Percentiles rank a stretch among this genome's conserved stretches.
These are phyloP conservation scores for Cystobasidiaceae sp. DNA, from an alignment of 1,284 basidiomycete species.

Conservation along the genomic window DNA sequence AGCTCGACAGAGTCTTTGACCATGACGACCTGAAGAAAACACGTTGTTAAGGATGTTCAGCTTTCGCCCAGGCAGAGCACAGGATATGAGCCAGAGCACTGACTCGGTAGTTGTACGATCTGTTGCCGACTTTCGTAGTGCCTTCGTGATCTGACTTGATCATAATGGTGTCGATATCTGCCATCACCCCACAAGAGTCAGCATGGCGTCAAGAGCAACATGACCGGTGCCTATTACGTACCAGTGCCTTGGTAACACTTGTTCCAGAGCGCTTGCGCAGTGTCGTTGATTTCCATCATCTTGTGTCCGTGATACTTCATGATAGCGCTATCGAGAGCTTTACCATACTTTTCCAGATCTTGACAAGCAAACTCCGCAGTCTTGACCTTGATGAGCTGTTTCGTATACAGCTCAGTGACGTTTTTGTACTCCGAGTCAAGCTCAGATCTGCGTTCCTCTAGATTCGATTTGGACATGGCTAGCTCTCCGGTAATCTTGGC, in stretches of 20 bases:
- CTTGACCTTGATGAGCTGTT: conserved; percentile 93
- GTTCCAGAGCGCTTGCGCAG: conserved; percentile 92
- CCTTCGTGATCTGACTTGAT: conserved; percentile 92
- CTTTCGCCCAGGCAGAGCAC: not conserved
- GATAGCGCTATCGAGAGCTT: conserved; percentile 92
- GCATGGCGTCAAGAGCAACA: too few species aligned
- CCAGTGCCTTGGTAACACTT: conserved; percentile 98
- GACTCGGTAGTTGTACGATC: conserved; percentile 98
- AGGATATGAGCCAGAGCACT: conserved; percentile 40
- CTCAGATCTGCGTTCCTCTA: conserved; percentile 65
- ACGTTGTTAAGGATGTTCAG: not conserved
- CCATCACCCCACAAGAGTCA: conserved; percentile 1
- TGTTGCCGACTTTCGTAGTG: conserved; percentile 58
- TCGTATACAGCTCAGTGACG: conserved; percentile 75
- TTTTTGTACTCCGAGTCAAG: conserved; percentile 76
- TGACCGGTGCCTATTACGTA: too few species aligned
- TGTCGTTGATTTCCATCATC: conserved; percentile 99
- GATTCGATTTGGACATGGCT: conserved; percentile 64
- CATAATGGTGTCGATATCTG: conserved; percentile 95
- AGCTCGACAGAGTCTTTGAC: conserved; percentile 97
- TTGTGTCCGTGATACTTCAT: conserved; percentile 98
- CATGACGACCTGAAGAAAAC: conserved; percentile 74
- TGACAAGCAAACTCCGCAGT: conserved; percentile 91
- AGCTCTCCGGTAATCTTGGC: conserved; percentile 76
- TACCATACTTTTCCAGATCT: conserved; percentile 94